Conservation (phyloP, 805 yeast species). For the Osmozyma mogii region DNA sequence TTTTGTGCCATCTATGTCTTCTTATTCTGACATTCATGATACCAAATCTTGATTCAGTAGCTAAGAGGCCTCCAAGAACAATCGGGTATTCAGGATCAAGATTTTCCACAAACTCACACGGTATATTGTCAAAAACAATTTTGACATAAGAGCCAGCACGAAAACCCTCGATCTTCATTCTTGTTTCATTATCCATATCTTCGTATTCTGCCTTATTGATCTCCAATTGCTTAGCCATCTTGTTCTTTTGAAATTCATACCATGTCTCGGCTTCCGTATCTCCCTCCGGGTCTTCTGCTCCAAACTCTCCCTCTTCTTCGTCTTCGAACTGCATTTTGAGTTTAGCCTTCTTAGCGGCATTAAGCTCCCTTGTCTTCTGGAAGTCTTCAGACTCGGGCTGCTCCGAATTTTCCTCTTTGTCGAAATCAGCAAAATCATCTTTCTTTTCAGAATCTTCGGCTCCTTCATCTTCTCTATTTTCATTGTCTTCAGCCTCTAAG, state of each 20-base stretch:
- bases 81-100: conserved; percentile 83
- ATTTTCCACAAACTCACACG: conserved; percentile 84
- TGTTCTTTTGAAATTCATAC: conserved; percentile 96
- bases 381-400: conserved; percentile 33
- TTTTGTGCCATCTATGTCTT: conserved; percentile 98
- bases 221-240: conserved; percentile 92
- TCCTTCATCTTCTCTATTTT: conserved; percentile 19
- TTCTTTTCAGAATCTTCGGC: conserved; percentile 8
- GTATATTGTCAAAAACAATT: conserved; percentile 70
- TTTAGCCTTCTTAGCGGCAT: conserved; percentile 86
- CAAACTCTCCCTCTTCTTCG: conserved; percentile 55
- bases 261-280: conserved; percentile 79
- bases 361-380: conserved; percentile 55
- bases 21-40: conserved; percentile 87
- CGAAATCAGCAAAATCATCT: conserved; percentile 47
- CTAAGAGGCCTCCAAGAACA: conserved; percentile 81
- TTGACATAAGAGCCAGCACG: conserved; percentile 93
- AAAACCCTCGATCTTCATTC: conserved; percentile 82
- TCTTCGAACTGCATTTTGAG: conserved; percentile 85
- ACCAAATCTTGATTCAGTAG: conserved; percentile 91
- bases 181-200: conserved; percentile 64
- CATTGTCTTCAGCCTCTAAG: conserved; percentile 26
- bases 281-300: conserved; percentile 74
- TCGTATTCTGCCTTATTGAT: conserved; percentile 79
- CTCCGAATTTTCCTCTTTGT: conserved; percentile 39